Percentiles rank a stretch among this genome's conserved stretches.
Evolutionary conservation across 768 basidiomycete species (phyloP).

Genomic region (Rhizopogon vulgaris): DNA sequence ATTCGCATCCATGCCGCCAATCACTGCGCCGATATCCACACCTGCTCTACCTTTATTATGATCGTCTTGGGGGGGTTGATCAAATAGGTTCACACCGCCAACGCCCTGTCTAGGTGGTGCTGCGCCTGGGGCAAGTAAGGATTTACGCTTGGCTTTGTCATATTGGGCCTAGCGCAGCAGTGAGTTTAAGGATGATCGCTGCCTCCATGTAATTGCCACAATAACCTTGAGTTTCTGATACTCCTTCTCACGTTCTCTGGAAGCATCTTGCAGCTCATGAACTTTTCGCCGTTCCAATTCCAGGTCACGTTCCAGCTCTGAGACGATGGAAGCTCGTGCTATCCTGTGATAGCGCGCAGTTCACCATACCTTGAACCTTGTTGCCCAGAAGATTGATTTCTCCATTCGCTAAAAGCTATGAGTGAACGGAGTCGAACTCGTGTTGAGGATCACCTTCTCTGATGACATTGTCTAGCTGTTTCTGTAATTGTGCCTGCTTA

Average conservation of each 20-base stretch:
- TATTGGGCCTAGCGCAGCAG: conserved; percentile 50
- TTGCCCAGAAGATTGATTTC: conserved; percentile 66
- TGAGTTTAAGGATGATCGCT: background rate
- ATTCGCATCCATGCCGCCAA: conserved; percentile 60
- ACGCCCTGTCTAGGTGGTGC: conserved; percentile 15
- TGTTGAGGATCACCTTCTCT: conserved; percentile 60
- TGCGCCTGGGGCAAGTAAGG: conserved; percentile 49
- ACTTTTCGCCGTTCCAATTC: conserved; percentile 73
- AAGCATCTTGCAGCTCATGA: conserved; percentile 65
- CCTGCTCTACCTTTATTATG: conserved; percentile 16
- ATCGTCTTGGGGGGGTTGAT: conserved; percentile 15
- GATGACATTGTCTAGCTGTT: conserved; percentile 80
- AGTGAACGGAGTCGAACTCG: background rate
- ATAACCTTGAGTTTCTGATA: conserved; percentile 79
- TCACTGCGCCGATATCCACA: conserved; percentile 48
- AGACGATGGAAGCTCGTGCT: conserved; percentile 3
- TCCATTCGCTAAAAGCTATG: conserved; percentile 52
- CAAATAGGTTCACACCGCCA: conserved; percentile 9
- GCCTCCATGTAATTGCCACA: background rate
- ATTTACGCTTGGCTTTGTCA: conserved; percentile 79
- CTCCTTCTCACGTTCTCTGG: conserved; percentile 77
- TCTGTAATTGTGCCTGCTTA: conserved; percentile 76
- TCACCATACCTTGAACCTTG: conserved; percentile 54
- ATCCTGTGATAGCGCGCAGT: background rate
- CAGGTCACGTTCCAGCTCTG: conserved; percentile 76